phyloP scores from a whole-genome alignment of 1,139 yeast species.

The Pichia sp. region DNA sequence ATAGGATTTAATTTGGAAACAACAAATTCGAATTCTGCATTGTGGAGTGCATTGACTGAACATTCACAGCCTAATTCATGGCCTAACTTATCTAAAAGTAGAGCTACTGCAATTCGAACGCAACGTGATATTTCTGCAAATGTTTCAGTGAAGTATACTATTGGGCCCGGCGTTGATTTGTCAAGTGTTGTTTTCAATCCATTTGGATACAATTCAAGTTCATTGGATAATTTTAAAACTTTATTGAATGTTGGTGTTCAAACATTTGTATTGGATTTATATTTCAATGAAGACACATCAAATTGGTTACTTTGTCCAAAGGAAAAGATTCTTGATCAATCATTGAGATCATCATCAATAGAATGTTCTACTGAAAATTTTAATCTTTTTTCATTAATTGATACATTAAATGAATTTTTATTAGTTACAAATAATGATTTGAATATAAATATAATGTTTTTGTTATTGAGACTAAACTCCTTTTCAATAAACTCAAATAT shows the following conservation, averaged over 20 bases:
- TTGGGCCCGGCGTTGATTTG: conserved; percentile 55
- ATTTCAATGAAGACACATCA: conserved; percentile 49
- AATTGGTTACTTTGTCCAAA: conserved; percentile 69
- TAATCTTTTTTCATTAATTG: conserved; percentile 37
- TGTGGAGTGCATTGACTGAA: conserved; percentile 3
- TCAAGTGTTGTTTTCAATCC: conserved; percentile 43
- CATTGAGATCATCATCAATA: background rate
- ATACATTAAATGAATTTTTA: conserved; percentile 36
- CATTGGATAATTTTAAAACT: conserved; percentile 36
- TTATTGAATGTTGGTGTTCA: conserved; percentile 49
- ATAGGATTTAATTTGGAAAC: too few species aligned
- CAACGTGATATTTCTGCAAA: conserved; percentile 63
- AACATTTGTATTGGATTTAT: conserved; percentile 54
- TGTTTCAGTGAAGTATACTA: conserved; percentile 51
- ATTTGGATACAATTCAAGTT: conserved; percentile 43
- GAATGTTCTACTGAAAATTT: conserved; percentile 24
- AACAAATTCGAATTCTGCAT: background rate
- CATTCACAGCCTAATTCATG: conserved; percentile 15
- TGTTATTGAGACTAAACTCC: conserved; percentile 44
- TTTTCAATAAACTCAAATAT: conserved; percentile 8
- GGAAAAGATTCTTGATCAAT: conserved; percentile 1
- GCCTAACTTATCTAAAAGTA: conserved; percentile 19
- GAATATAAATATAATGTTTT: conserved; percentile 46
- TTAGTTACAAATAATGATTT: conserved; percentile 48
- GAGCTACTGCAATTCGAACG: conserved; percentile 44